Conservation (phyloP, 805 yeast genomes). For the Wickerhamiella vanderwaltii region DNA sequence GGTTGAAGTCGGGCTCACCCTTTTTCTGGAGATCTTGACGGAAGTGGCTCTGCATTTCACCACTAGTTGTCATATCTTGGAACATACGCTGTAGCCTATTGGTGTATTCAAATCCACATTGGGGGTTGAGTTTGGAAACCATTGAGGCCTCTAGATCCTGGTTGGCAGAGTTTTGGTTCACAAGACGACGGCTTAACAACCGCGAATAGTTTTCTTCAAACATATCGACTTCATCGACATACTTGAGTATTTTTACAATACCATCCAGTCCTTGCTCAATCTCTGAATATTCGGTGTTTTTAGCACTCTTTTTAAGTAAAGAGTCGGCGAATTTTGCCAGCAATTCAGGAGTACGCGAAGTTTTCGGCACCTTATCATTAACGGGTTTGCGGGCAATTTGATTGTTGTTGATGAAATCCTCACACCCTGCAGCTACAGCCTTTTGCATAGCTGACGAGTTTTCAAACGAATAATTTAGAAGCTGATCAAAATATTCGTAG, state of each 20-base stretch:
- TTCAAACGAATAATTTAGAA: slow-evolving; percentile 56
- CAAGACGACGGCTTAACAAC: slow-evolving; percentile 74
- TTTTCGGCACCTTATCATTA: slow-evolving; percentile 18
- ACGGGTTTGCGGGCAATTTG: slow-evolving; percentile 47
- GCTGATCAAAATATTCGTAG: slow-evolving; percentile 51
- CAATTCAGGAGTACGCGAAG: slow-evolving; percentile 81
- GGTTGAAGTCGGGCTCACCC: slow-evolving; percentile 44
- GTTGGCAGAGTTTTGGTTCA: slow-evolving; percentile 72
- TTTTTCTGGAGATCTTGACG: slow-evolving; percentile 33
- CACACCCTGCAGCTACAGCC: slow-evolving; percentile 82
- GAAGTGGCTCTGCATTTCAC: slow-evolving; percentile 54
- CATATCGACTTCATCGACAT: slow-evolving; percentile 85
- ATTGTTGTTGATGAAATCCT: slow-evolving; percentile 70
- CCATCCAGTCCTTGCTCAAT: slow-evolving; percentile 64
- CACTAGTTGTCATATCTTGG: slow-evolving; percentile 78
- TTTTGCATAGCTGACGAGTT: slow-evolving; percentile 68
- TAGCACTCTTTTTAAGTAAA: slow-evolving; percentile 61
- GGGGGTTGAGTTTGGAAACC: slow-evolving; percentile 75
- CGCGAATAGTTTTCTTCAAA: slow-evolving; percentile 90
- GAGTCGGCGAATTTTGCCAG: slow-evolving; percentile 83
- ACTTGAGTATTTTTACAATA: slow-evolving; percentile 75
- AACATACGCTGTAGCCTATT: slow-evolving; percentile 93
- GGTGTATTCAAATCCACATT: slow-evolving; percentile 85
- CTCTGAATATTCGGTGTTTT: slow-evolving; percentile 52
- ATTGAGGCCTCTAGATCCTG: slow-evolving; percentile 76